Conservation (phyloP, 2,329 filamentous ascomycete species). For the Nothophaeocryptopus gaeumannii region DNA sequence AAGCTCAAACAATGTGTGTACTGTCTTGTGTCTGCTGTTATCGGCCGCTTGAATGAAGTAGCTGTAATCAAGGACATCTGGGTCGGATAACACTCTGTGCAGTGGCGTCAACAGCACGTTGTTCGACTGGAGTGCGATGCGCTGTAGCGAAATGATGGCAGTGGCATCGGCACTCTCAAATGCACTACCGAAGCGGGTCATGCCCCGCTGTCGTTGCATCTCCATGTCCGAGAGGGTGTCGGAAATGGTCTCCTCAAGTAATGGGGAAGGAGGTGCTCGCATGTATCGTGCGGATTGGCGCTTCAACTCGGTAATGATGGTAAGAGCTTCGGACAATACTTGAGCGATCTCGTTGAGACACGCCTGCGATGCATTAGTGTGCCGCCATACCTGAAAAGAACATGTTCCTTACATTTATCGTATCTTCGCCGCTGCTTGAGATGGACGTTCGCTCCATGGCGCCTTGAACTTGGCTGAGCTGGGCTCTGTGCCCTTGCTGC, state of each 20-base stretch:
- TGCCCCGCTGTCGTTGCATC: slow-evolving; percentile 24
- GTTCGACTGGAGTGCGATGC: slow-evolving; percentile 27
- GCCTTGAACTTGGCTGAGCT: background rate
- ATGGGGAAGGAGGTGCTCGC: background rate
- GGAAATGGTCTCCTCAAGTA: slow-evolving; percentile 7
- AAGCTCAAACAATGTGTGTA: background rate
- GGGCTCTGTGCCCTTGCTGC: background rate
- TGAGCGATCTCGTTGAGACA: slow-evolving; percentile 3
- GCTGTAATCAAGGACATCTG: background rate
- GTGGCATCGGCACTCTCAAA: slow-evolving; percentile 30
- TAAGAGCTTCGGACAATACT: slow-evolving; percentile 1
- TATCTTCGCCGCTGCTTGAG: background rate
- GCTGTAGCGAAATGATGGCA: slow-evolving; percentile 27
- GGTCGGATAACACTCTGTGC: background rate
- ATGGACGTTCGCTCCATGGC: background rate
- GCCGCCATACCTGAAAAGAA: too few species aligned
- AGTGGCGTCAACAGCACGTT: slow-evolving; percentile 1
- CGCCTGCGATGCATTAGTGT: too few species aligned
- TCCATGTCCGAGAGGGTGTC: slow-evolving; percentile 25
- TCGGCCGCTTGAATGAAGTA: slow-evolving; percentile 1
- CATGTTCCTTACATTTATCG: background rate
- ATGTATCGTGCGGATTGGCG: background rate
- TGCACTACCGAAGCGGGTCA: slow-evolving; percentile 24
- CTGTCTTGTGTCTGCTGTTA: background rate
- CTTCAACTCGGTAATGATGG: slow-evolving; percentile 1